phyloP scores from a whole-genome alignment of 306 rosid genomes.

The Calophaca sinica region DNA sequence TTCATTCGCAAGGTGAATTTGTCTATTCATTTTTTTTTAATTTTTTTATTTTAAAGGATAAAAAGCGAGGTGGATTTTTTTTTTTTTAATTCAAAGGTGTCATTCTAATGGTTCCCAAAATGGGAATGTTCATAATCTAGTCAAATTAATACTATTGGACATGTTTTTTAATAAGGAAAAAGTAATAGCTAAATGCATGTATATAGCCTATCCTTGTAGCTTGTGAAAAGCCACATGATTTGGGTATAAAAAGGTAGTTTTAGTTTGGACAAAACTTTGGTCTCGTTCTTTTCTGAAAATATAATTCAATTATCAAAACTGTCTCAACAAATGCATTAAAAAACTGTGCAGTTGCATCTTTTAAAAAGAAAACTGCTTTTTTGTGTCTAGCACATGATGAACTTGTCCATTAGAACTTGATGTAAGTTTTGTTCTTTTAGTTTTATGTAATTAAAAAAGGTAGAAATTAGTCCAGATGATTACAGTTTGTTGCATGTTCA shows the following conservation, averaged over 20 bases:
- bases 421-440: background rate
- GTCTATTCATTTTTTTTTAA: no score
- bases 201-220: constrained; percentile 10
- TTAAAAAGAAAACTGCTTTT: no score
- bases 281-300: no score
- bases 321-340: no score
- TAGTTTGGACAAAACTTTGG: background rate
- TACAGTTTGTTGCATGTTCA: constrained; percentile 5
- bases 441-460: background rate
- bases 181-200: constrained; percentile 4
- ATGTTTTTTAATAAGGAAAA: constrained; percentile 11
- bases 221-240: background rate
- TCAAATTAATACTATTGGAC: background rate
- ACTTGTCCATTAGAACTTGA: no score
- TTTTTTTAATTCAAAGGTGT: background rate
- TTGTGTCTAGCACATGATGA: no score
- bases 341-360: no score
- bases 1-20: constrained; percentile 81
- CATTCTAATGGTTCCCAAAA: background rate
- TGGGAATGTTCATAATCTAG: background rate
- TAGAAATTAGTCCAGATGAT: background rate
- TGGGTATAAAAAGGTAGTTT: constrained; percentile 13
- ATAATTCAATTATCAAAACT: no score
- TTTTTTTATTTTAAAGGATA: background rate
- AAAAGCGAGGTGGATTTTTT: constrained; percentile 48